Evolutionary conservation across 805 yeast species (phyloP).

Genomic region (Saccharomyces eubayanus): DNA sequence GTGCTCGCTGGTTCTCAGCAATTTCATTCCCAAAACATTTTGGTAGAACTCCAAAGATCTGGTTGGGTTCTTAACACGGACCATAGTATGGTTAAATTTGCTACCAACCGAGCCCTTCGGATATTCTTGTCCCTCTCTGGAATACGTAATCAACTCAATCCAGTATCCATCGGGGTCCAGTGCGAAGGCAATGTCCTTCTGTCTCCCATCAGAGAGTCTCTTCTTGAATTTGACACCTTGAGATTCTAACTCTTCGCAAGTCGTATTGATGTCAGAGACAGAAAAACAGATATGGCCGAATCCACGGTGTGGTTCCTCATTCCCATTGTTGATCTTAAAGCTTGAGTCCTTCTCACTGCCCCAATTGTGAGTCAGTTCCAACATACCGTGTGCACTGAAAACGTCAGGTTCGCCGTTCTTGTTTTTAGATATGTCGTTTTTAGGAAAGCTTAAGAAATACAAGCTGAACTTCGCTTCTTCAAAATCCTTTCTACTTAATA

Average conservation of each 20-base stretch:
- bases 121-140: conserved; percentile 11
- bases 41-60: conserved; percentile 71
- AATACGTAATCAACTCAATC: conserved; percentile 76
- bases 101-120: conserved; percentile 17
- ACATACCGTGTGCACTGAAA: conserved; percentile 45
- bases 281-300: conserved; percentile 91
- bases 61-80: conserved; percentile 79
- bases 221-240: conserved; percentile 73
- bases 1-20: conserved; percentile 48
- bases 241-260: conserved; percentile 50
- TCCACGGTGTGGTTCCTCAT: conserved; percentile 76
- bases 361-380: conserved; percentile 77
- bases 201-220: conserved; percentile 82
- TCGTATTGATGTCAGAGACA: conserved; percentile 64
- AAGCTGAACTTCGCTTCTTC: conserved; percentile 53
- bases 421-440: conserved; percentile 29
- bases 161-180: conserved; percentile 96
- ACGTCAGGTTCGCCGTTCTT: conserved; percentile 33
- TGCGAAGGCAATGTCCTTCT: conserved; percentile 85
- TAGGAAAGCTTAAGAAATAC: conserved; percentile 52
- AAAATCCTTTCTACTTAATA: conserved; percentile 43
- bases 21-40: conserved; percentile 71
- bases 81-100: conserved; percentile 80
- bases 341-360: conserved; percentile 54
- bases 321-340: conserved; percentile 68